These are phyloP conservation scores for Aureobasidium zeae DNA, from an alignment of 2,329 filamentous ascomycete genomes.

Conservation along the genomic window DNA sequence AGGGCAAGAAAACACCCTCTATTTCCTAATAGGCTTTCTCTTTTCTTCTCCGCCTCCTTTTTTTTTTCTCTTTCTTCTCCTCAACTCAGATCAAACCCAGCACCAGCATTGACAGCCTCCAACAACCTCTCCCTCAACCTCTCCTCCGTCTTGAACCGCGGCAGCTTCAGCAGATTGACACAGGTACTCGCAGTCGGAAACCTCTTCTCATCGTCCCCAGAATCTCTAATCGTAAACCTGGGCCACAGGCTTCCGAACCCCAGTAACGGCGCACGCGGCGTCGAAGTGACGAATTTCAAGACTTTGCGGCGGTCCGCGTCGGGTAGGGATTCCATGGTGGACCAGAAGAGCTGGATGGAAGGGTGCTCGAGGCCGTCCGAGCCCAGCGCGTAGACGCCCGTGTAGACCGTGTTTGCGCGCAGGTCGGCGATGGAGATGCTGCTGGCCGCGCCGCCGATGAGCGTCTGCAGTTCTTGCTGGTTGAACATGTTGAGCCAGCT, in stretches of 20 bases:
- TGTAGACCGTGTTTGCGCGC: conserved; percentile 73
- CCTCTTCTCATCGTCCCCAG: conserved; percentile 62
- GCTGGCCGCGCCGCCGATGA: conserved; percentile 78
- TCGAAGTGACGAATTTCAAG: conserved; percentile 91
- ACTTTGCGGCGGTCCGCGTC: conserved; percentile 76
- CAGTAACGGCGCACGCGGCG: conserved; percentile 77
- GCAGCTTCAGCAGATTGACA: conserved; percentile 88
- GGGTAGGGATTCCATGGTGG: conserved; percentile 66
- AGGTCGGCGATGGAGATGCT: conserved; percentile 84
- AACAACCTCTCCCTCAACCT: conserved; percentile 70
- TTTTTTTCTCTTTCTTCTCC: not conserved
- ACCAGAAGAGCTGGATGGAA: conserved; percentile 82
- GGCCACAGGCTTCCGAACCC: conserved; percentile 83
- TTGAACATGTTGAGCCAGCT: conserved; percentile 99
- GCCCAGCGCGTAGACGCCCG: conserved; percentile 81
- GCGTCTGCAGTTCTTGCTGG: conserved; percentile 83
- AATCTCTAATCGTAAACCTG: conserved; percentile 81
- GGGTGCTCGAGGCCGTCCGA: conserved; percentile 80
- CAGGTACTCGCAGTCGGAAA: conserved; percentile 93
- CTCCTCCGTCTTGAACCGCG: conserved; percentile 60
- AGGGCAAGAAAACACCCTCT: too few relatives aligned
- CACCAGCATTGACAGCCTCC: conserved; percentile 81
- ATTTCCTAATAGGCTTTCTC: too few relatives aligned
- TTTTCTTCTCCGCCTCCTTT: too few relatives aligned
- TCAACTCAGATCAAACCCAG: conserved; percentile 80